Evolutionary conservation across 495 filamentous ascomycete species (phyloP), one percentile per base, ranked within the genome.

Genomic region (Parathielavia appendiculata): DNA sequence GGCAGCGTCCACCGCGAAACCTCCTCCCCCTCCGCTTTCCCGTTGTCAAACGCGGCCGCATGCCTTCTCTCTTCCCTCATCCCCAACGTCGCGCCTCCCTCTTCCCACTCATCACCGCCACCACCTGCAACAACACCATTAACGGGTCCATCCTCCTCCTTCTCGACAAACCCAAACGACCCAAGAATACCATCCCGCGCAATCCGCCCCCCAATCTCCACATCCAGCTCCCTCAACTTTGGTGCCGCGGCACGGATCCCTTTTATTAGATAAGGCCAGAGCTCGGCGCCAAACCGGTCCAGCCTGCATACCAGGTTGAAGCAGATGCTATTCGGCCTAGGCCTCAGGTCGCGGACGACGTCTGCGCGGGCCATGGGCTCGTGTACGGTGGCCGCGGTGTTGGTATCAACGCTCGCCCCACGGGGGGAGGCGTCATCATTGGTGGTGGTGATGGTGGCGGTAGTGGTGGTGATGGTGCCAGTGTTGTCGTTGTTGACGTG

Each of bases 141-240:
- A n/a, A n/a, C n/a, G n/a, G n/a, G n/a, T 6, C 26, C 26, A 3
- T 30, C 26, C 26, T 2, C 26, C 26, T 30, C 26, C 26, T 2
- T 6, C 26, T 30, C 26, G 8, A 19, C 16, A 4, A 30, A 5
- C 14, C 58, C 56, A 19, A 65, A 62, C 14, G 6, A 8, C 0
- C 20, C 35, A 11, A 62, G 39, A 7, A 41, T 32, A 4, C 49
- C 26, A 10, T 50, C 20, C 9, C 34, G 16, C 12, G 6, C 5
- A 7, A 63, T 52, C 19, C 60, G 36, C 7, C 57, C 61, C 10
- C 46, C 55, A 6, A 63, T 45, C 4, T 46, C 56, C 6, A 66
- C 36, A 8, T 61, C 57, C 13, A 66, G 36, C 16, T 66, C 60
- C 5, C 53, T 32, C 16, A 66, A 55, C 9, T n/a, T 34, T 11